Percentiles rank a stretch among this genome's conserved stretches.
phyloP scores from a whole-genome alignment of 1,139 yeast genomes.

The Pichia sp. region DNA sequence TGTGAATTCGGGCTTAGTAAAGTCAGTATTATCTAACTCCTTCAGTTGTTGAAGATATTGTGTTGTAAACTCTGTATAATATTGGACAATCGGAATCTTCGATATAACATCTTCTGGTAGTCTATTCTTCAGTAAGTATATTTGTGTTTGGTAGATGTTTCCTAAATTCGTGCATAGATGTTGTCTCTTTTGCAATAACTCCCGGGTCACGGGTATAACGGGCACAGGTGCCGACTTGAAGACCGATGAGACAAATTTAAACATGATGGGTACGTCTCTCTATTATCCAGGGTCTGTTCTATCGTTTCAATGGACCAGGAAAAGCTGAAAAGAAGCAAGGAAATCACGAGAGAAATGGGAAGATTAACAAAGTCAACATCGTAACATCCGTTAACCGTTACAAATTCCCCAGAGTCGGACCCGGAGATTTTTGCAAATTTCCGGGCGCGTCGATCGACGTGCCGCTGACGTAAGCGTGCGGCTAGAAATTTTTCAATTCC shows the following conservation, averaged over 20 bases:
- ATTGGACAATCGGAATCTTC: slow-evolving; percentile 8
- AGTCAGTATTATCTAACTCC: slow-evolving; percentile 1
- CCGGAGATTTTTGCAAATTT: too few species aligned
- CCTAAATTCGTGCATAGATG: slow-evolving; percentile 9
- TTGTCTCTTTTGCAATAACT: slow-evolving; percentile 14
- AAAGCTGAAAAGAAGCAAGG: too few species aligned
- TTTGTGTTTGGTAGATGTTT: slow-evolving; percentile 17
- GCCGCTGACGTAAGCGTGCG: too few species aligned
- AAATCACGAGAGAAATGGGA: too few species aligned
- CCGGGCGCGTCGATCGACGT: too few species aligned
- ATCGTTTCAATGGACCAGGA: too few species aligned
- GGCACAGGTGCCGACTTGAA: slow-evolving; percentile 11
- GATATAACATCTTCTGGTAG: not conserved
- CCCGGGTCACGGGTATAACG: slow-evolving; percentile 16
- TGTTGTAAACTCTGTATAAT: slow-evolving; percentile 6
- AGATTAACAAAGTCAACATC: too few species aligned
- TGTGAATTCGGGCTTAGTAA: not conserved
- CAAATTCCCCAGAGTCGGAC: too few species aligned
- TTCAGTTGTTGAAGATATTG: slow-evolving; percentile 10
- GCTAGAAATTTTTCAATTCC: too few species aligned
- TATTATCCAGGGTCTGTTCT: not conserved
- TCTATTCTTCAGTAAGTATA: slow-evolving; percentile 9
- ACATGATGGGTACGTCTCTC: slow-evolving; percentile 15
- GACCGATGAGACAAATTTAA: slow-evolving; percentile 11
- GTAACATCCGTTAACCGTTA: too few species aligned